These are phyloP conservation scores for Carex parvula DNA, from an alignment of 176 grass and related monocot genomes.

Conservation along the genomic window DNA sequence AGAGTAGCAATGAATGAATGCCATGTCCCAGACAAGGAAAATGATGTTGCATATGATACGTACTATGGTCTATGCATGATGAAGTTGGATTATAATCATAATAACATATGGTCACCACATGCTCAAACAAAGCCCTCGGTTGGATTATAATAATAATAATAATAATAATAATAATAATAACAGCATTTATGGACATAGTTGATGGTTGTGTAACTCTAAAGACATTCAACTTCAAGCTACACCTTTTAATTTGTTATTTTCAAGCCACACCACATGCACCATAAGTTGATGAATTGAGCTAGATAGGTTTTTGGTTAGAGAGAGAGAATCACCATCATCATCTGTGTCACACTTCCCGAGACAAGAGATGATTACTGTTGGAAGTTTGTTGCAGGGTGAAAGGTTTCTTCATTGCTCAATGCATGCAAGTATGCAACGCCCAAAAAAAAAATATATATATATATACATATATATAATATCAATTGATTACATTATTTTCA, in stretches of 20 bases:
- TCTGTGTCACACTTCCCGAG: background rate
- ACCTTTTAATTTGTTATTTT: too few relatives aligned
- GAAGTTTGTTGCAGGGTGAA: too few relatives aligned
- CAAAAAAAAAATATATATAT: too few relatives aligned
- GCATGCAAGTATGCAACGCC: background rate
- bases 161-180: background rate
- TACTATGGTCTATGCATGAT: conserved; percentile 5
- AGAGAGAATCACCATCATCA: background rate
- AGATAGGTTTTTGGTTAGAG: background rate
- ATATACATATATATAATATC: background rate
- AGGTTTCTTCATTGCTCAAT: background rate
- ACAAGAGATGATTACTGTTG: too few relatives aligned
- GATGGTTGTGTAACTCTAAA: conserved; percentile 23
- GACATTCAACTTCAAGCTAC: conserved; percentile 7
- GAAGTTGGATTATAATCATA: background rate
- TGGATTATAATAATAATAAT: too few relatives aligned
- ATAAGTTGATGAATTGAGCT: background rate
- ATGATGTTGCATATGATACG: conserved; percentile 16
- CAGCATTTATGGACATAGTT: background rate
- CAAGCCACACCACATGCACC: background rate
- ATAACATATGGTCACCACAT: conserved; percentile 8
- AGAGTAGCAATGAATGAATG: background rate
- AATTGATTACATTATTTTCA: too few relatives aligned
- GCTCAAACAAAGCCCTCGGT: background rate
- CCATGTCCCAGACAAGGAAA: conserved; percentile 5